Evolutionary conservation across 2,329 filamentous ascomycete genomes (phyloP).

Genomic region (Colletotrichum truncatum): DNA sequence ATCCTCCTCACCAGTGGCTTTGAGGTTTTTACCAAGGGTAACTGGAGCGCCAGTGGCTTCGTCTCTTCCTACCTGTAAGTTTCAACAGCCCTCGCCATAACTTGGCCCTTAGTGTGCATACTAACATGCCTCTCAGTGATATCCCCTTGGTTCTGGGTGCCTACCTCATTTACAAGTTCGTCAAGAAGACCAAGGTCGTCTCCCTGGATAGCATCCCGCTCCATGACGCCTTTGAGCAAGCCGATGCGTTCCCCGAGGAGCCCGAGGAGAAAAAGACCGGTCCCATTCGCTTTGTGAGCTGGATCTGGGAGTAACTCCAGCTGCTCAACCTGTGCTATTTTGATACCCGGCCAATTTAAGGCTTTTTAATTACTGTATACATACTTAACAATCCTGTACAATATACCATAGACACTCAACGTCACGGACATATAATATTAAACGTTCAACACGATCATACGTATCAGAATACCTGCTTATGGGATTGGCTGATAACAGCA

Average conservation of each 20-base stretch:
- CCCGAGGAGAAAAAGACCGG: constrained; percentile 37
- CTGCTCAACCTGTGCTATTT: too few relatives aligned
- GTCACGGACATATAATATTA: background rate
- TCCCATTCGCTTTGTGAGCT: constrained; percentile 41
- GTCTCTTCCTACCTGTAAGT: constrained; percentile 72
- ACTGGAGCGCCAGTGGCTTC: constrained; percentile 67
- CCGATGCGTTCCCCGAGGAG: constrained; percentile 44
- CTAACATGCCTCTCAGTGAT: constrained; percentile 51
- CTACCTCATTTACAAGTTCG: constrained; percentile 72
- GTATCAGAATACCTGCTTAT: too few relatives aligned
- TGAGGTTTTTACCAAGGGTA: constrained; percentile 67
- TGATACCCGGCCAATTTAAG: background rate
- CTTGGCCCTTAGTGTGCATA: constrained; percentile 53
- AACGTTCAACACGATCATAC: background rate
- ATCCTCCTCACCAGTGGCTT: constrained; percentile 78
- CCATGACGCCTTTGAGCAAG: constrained; percentile 59
- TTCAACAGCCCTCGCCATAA: constrained; percentile 63
- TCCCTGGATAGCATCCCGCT: constrained; percentile 61
- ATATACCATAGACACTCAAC: background rate
- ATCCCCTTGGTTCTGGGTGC: constrained; percentile 66
- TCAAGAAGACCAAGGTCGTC: constrained; percentile 68
- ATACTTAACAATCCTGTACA: background rate
- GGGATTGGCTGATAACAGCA: too few relatives aligned
- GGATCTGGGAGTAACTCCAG: constrained; percentile 50
- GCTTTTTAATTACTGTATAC: background rate